Base-by-base conservation (phyloP, 352 stramenopile species). In the Globisporangium lucens region DNA sequence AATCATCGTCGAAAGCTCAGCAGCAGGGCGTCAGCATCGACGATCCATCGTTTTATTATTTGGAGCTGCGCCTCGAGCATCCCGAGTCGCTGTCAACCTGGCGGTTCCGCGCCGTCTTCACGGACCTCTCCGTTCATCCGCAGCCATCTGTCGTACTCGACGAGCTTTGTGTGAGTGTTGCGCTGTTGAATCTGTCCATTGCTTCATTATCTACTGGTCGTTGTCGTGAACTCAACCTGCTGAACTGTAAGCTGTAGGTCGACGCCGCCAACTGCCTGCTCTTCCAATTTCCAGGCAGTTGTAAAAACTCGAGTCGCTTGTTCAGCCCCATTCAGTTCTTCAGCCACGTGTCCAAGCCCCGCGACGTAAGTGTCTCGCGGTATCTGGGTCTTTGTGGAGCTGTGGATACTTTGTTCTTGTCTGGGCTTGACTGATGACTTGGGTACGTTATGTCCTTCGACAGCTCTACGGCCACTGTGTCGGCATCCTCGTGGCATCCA, bases 391-490 rank as follows among this genome's bases (percentile, higher is more conserved):
- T 22, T 46, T 47, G 17, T 24, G 15, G n/a, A 3, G 7, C 12
- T 41, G 5, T 20, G 8, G 22, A 38, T 38, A 2, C 30, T 52
- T 8, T 68, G 52, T 12, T n/a, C n/a, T 46, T 46, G 33, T 47
- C 6, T 57, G 13, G 38, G 13, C 6, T 35, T 4, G 10, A 27
- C 43, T 4, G 7, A 27, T 63, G n/a, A 10, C 52, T 13, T 5
- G 12, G 22, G 17, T 55, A 22, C 36, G 1, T 17, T 9, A 8
- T 24, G 22, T 20, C 12, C 10, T 58, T 4, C 13, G 20, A 10
- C 38, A 87, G 80, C 65, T 90, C 3, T 90, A 88, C 36, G 72
- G 71, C 20, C 80, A 90, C 59, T 74, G 71, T 29, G 61, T 90
- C 35, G 69, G 67, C 53, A 85, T 89, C 38, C 57, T 80, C 33